Evolutionary conservation across 805 yeast species (phyloP).

Genomic region (Starmerella gropengiesseri): DNA sequence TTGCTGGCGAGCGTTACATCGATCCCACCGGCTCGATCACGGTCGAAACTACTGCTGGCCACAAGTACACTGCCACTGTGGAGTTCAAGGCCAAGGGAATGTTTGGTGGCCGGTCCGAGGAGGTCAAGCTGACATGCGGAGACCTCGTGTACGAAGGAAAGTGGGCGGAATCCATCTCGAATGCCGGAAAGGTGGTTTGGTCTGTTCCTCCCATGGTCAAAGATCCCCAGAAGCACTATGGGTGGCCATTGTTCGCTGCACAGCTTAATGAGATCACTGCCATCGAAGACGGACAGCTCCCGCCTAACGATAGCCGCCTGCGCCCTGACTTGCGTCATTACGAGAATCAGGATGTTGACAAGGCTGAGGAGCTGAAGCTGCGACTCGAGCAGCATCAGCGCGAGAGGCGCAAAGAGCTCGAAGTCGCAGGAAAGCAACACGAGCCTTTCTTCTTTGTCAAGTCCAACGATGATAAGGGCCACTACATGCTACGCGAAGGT

Average conservation of each 20-base stretch:
- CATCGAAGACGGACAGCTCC: constrained; percentile 51
- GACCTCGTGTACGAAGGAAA: constrained; percentile 42
- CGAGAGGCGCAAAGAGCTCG: constrained; percentile 50
- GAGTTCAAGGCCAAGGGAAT: constrained; percentile 74
- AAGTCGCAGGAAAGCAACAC: constrained; percentile 37
- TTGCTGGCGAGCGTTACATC: constrained; percentile 89
- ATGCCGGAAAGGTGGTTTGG: constrained; percentile 45
- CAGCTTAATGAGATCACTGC: constrained; percentile 67
- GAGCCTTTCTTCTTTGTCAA: constrained; percentile 54
- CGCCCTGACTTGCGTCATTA: constrained; percentile 76
- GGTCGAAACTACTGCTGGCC: constrained; percentile 56
- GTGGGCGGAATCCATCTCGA: constrained; percentile 54
- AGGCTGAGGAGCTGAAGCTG: constrained; percentile 62
- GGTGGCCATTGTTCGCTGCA: constrained; percentile 76
- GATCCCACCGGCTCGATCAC: constrained; percentile 71
- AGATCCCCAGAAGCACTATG: constrained; percentile 55
- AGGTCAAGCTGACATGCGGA: constrained; percentile 30
- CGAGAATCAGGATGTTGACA: constrained; percentile 46
- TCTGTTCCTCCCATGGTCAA: constrained; percentile 52
- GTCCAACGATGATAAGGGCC: constrained; percentile 29
- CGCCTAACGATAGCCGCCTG: constrained; percentile 81
- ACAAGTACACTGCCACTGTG: constrained; percentile 45
- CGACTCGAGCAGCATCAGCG: constrained; percentile 73
- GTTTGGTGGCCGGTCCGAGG: constrained; percentile 77
- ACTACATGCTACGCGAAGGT: constrained; percentile 39